A percentile compares a stretch with the other conserved stretches of the same genome.
Evolutionary conservation across 495 filamentous ascomycete genomes (phyloP).

Genomic region (Penicillium canescens): DNA sequence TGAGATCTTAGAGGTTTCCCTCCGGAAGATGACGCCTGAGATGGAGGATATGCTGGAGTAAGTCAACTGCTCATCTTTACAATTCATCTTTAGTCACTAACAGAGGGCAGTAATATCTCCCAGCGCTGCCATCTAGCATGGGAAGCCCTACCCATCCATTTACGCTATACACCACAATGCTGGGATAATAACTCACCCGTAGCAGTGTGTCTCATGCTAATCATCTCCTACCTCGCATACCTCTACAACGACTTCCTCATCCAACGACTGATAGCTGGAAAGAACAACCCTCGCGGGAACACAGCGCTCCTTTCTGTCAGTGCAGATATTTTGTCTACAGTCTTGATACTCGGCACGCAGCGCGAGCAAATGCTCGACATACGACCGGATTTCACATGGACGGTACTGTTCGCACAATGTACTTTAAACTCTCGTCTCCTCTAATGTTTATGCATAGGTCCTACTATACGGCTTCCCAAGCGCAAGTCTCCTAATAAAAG

Average conservation of each 20-base stretch:
- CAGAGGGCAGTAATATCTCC: slow-evolving; percentile 33
- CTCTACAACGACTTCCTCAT: slow-evolving; percentile 47
- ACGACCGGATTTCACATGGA: slow-evolving; percentile 24
- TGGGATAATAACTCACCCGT: slow-evolving; percentile 21
- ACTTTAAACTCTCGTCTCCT: no score
- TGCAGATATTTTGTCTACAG: slow-evolving; percentile 37
- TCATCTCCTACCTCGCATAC: slow-evolving; percentile 36
- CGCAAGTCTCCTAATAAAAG: slow-evolving; percentile 44
- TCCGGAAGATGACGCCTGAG: slow-evolving; percentile 33
- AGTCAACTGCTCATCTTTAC: background rate
- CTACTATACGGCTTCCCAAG: slow-evolving; percentile 43
- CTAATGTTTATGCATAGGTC: slow-evolving; percentile 11
- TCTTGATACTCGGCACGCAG: slow-evolving; percentile 37
- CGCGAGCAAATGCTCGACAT: slow-evolving; percentile 40
- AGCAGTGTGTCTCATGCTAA: slow-evolving; percentile 32
- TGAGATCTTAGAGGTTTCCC: slow-evolving; percentile 58
- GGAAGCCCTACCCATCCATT: slow-evolving; percentile 34
- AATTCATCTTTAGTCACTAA: background rate
- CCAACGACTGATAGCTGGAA: slow-evolving; percentile 43
- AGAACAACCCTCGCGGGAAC: slow-evolving; percentile 29
- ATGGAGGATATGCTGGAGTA: slow-evolving; percentile 27
- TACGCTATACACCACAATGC: slow-evolving; percentile 31
- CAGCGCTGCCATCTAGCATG: slow-evolving; percentile 33
- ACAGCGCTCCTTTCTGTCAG: slow-evolving; percentile 37
- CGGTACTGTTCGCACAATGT: slow-evolving; percentile 10